Conservation (phyloP, 352 stramenopile species). For the Blastocystis sp. region DNA sequence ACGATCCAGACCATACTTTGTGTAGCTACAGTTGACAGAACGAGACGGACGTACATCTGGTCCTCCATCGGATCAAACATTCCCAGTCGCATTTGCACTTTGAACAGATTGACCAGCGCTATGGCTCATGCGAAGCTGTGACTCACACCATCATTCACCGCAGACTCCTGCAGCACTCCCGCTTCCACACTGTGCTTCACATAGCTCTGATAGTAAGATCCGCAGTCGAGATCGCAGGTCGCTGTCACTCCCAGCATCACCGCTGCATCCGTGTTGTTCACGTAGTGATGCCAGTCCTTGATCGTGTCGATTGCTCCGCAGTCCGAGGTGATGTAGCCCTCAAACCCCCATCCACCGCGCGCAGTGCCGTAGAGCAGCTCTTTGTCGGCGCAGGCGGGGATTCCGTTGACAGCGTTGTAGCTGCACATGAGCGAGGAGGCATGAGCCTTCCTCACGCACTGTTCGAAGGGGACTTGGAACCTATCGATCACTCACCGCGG, state of each 20-base stretch:
- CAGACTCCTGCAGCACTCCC: constrained; percentile 69
- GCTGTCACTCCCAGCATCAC: constrained; percentile 67
- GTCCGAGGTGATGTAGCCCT: constrained; percentile 90
- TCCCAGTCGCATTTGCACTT: constrained; percentile 81
- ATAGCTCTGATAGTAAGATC: constrained; percentile 75
- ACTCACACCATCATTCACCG: constrained; percentile 67
- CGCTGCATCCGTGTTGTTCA: constrained; percentile 65
- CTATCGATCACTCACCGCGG: constrained; percentile 64
- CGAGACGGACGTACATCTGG: constrained; percentile 72
- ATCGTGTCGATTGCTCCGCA: constrained; percentile 82
- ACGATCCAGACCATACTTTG: constrained; percentile 67
- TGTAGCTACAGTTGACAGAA: neutral
- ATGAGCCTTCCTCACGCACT: constrained; percentile 74
- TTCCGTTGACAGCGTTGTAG: constrained; percentile 88
- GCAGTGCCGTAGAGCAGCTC: constrained; percentile 75
- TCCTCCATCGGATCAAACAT: constrained; percentile 79
- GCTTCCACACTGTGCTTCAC: constrained; percentile 69
- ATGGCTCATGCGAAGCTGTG: neutral
- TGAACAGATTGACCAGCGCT: constrained; percentile 72
- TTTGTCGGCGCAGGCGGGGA: constrained; percentile 82
- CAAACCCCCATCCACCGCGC: constrained; percentile 75
- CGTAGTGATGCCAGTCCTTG: constrained; percentile 74
- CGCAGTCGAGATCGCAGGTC: constrained; percentile 80
- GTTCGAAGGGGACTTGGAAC: constrained; percentile 68
- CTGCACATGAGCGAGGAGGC: constrained; percentile 86